A percentile compares a stretch with the other conserved stretches of the same genome.
phyloP scores from a whole-genome alignment of 495 filamentous ascomycete species.

The Parathielavia appendiculata region DNA sequence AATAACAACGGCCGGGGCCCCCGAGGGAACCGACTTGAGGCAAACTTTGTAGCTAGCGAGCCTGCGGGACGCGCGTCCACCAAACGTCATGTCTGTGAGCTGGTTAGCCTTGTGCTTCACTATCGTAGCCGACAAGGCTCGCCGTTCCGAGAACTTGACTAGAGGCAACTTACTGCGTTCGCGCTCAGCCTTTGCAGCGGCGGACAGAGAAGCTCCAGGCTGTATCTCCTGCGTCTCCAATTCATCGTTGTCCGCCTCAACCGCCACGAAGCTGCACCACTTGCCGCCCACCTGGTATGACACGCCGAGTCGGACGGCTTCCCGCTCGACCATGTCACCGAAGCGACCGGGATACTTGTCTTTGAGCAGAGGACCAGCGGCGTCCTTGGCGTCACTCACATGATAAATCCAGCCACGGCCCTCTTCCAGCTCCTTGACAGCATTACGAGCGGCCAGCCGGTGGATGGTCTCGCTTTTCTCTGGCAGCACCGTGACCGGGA shows the following conservation, averaged over 20 bases:
- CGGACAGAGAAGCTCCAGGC: neutral
- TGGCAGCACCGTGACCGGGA: conserved; percentile 52
- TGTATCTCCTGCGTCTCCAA: conserved; percentile 8
- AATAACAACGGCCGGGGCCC: too few relatives aligned
- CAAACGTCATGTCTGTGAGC: neutral
- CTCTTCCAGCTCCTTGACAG: conserved; percentile 63
- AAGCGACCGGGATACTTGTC: conserved; percentile 45
- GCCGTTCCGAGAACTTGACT: too few relatives aligned
- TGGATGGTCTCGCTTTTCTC: conserved; percentile 56
- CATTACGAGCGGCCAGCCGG: conserved; percentile 63
- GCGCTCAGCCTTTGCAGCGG: too few relatives aligned
- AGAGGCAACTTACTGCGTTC: neutral
- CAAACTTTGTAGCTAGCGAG: too few relatives aligned
- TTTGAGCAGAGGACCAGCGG: conserved; percentile 43
- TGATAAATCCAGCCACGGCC: conserved; percentile 59
- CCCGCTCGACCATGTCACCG: conserved; percentile 52
- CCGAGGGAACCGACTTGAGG: too few relatives aligned
- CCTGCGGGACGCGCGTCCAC: too few relatives aligned
- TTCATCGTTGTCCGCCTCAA: conserved; percentile 48
- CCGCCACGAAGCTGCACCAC: conserved; percentile 66
- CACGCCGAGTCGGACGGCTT: conserved; percentile 59
- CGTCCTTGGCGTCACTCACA: conserved; percentile 35
- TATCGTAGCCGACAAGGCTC: neutral
- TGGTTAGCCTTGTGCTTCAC: neutral
- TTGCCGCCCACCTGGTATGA: conserved; percentile 61